Percentiles rank a stretch among this genome's conserved stretches.
These are phyloP conservation scores for Capniomyces stellatus DNA, from an alignment of 371 early-diverging fungal species.

Conservation along the genomic window DNA sequence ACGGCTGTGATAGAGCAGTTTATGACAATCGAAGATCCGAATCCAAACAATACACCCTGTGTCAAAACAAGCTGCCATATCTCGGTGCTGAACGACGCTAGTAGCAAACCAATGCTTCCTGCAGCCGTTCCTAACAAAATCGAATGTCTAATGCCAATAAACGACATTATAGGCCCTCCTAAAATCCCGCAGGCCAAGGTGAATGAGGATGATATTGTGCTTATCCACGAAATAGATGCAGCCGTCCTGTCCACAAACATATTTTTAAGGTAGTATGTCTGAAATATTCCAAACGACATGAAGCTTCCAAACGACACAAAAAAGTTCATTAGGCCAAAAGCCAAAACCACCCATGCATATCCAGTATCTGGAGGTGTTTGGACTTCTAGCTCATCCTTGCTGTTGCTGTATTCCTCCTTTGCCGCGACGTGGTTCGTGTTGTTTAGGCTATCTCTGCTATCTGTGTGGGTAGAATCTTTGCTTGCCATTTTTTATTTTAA, in stretches of 20 bases:
- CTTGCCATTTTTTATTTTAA: no score
- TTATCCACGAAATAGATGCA: slow-evolving; percentile 21
- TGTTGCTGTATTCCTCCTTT: no score
- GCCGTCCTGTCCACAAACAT: slow-evolving; percentile 10
- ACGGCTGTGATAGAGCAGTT: slow-evolving; percentile 29
- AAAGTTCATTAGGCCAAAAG: neutral
- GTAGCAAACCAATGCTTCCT: slow-evolving; percentile 12
- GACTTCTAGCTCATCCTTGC: no score
- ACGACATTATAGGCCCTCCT: slow-evolving; percentile 14
- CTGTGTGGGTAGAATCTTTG: no score
- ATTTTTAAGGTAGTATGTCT: slow-evolving; percentile 18
- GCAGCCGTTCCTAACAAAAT: slow-evolving; percentile 7
- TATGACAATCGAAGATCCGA: slow-evolving; percentile 24
- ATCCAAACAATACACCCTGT: slow-evolving; percentile 23
- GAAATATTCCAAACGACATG: slow-evolving; percentile 14
- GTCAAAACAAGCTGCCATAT: slow-evolving; percentile 25
- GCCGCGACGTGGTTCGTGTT: no score
- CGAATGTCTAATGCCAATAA: slow-evolving; percentile 10
- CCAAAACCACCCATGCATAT: neutral
- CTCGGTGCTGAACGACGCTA: slow-evolving; percentile 22
- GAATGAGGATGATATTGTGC: slow-evolving; percentile 14
- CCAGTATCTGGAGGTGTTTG: neutral
- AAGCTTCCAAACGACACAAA: neutral
- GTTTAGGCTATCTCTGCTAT: no score
- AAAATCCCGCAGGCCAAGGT: slow-evolving; percentile 17